Percentiles rank a stretch among this genome's conserved stretches.
These are phyloP conservation scores for Setaria italica DNA, from an alignment of 202 grass and related monocot genomes.

Conservation along the genomic window DNA sequence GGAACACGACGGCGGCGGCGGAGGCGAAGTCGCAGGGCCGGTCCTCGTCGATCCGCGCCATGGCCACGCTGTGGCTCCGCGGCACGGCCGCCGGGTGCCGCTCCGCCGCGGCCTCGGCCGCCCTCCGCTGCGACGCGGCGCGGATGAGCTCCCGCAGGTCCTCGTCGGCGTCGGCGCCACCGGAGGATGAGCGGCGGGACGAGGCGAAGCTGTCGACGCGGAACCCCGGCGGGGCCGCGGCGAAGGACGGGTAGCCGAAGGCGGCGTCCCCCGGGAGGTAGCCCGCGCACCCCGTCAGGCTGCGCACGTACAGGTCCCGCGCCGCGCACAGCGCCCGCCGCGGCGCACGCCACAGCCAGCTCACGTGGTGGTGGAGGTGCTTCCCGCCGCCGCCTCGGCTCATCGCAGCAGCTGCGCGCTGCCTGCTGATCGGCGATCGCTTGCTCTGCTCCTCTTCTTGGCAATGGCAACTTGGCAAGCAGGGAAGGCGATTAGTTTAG, in stretches of 20 bases:
- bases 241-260: constrained; percentile 55
- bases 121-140: constrained; percentile 55
- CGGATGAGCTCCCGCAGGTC: constrained; percentile 74
- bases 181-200: constrained; percentile 19
- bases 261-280: constrained; percentile 44
- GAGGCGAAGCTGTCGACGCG: constrained; percentile 37
- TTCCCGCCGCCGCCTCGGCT: constrained; percentile 18
- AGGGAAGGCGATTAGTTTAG: too few relatives aligned
- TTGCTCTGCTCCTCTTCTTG: neutral
- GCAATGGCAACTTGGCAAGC: too few relatives aligned
- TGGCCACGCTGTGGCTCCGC: constrained; percentile 69
- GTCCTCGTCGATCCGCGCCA: constrained; percentile 80
- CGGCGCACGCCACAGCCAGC: constrained; percentile 56
- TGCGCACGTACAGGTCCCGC: constrained; percentile 70
- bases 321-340: constrained; percentile 53
- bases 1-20: constrained; percentile 32
- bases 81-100: constrained; percentile 31
- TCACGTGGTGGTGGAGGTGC: neutral
- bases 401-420: neutral
- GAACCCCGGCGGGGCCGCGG: neutral
- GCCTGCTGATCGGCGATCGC: too few relatives aligned
- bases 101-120: neutral
- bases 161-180: constrained; percentile 28
- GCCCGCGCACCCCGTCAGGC: constrained; percentile 67
- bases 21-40: constrained; percentile 50